These are phyloP conservation scores for Leccinum huronense DNA, from an alignment of 1,284 basidiomycete species.

Conservation along the genomic window DNA sequence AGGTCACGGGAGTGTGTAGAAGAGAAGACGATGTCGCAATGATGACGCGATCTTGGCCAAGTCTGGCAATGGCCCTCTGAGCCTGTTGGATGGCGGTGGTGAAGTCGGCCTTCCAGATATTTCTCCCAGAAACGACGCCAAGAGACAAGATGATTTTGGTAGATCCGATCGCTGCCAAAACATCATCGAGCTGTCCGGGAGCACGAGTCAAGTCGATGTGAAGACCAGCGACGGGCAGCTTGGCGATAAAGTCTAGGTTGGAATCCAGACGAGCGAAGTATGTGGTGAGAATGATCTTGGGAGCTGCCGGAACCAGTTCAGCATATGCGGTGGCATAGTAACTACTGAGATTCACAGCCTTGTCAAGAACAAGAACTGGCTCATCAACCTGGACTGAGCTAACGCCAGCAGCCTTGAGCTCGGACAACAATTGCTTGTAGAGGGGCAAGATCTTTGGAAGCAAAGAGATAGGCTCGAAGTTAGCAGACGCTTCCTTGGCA, in stretches of 20 bases:
- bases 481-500: slow-evolving; percentile 79
- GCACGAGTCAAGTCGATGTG: slow-evolving; percentile 98
- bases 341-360: slow-evolving; percentile 75
- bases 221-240: slow-evolving; percentile 92
- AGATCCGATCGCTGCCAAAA: slow-evolving; percentile 81
- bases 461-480: slow-evolving; percentile 90
- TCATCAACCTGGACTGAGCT: slow-evolving; percentile 97
- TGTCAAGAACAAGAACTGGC: slow-evolving; percentile 93
- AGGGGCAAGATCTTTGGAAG: slow-evolving; percentile 89
- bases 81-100: slow-evolving; percentile 78
- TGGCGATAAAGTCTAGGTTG: slow-evolving; percentile 87
- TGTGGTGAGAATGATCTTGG: slow-evolving; percentile 92
- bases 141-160: slow-evolving; percentile 87
- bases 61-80: slow-evolving; percentile 80
- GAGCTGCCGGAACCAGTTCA: slow-evolving; percentile 78
- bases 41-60: slow-evolving; percentile 88
- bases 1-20: slow-evolving; percentile 96
- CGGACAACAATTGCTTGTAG: slow-evolving; percentile 88
- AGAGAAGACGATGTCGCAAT: slow-evolving; percentile 97
- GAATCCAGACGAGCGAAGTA: slow-evolving; percentile 97
- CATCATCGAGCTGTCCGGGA: slow-evolving; percentile 84
- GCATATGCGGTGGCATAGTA: slow-evolving; percentile 84
- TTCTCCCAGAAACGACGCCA: slow-evolving; percentile 96
- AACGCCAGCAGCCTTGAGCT: slow-evolving; percentile 92
- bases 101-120: slow-evolving; percentile 99